Evolutionary conservation across 805 yeast species (phyloP), one percentile per base, ranked within the genome.

Genomic region (Priceomyces fermenticarens): DNA sequence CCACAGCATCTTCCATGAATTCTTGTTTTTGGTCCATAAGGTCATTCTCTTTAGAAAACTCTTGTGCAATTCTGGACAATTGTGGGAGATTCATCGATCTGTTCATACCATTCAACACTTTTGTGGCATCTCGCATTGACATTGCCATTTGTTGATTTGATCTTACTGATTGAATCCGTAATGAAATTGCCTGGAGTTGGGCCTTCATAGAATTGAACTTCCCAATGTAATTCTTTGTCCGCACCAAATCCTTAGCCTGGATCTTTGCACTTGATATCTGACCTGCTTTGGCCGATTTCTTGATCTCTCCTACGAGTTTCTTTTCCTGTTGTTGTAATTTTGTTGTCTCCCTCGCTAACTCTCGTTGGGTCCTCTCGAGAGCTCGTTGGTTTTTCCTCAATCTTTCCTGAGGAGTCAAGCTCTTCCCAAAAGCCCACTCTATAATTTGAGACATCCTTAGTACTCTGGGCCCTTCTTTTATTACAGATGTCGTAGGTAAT

Each of bases 21-120:
- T 95, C 99, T 63, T 95, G 98, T 56, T 96, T 83, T 67, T 93
- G 99, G 62, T 91, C 97, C 98, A 93, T 93, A 53, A 95, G 70
- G 58, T 95, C 99, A 63, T 86, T 88, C 57, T 91, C 96, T 54
- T 80, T 81, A 55, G 93, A 96, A 62, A 93, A 93, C 54, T 93
- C 98, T 85, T 88, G 90, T 2, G 97, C 88, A 14, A 93, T 93
- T 46, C 84, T 77, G 42, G 88, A 84, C 45, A 93, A 68, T 51
- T 87, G 95, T 1, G 96, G 97, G 47, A 93, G 65, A 57, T 95
- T 93, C 95, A 93, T 85, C 42, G 80, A 80, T 54, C 83, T 72
- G 62, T 93, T 93, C 95, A 93, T 86, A 2, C 95, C 83, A 40
- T 85, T 83, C 43, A 93, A 70, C 38, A 93, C 67, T 39, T 82